phyloP scores from a whole-genome alignment of 805 yeast genomes.

The Wickerhamiella nectarea region DNA sequence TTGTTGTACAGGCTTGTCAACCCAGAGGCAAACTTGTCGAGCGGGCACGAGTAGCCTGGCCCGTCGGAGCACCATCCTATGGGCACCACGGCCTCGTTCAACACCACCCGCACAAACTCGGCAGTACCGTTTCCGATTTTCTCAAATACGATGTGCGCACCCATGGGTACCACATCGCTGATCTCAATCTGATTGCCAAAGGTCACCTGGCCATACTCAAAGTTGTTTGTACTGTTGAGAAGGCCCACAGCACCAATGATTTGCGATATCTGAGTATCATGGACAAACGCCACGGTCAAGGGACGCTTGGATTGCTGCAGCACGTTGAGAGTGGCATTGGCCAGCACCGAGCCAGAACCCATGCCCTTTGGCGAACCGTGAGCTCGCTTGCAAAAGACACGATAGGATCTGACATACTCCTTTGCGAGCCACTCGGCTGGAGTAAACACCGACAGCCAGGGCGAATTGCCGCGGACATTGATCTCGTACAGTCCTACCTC shows the following conservation, averaged over 20 bases:
- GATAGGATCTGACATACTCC: conserved; percentile 32
- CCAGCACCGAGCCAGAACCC: conserved; percentile 33
- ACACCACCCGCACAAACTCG: conserved; percentile 33
- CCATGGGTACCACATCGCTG: conserved; percentile 43
- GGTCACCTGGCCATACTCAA: conserved; percentile 33
- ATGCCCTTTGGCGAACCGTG: conserved; percentile 34
- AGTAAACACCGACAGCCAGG: conserved; percentile 33
- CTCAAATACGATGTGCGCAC: conserved; percentile 40
- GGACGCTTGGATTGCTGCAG: conserved; percentile 16
- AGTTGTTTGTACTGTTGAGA: conserved; percentile 28
- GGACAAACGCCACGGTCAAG: conserved; percentile 37
- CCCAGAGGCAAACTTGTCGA: conserved; percentile 21
- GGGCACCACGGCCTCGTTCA: conserved; percentile 45
- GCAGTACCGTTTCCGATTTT: conserved; percentile 30
- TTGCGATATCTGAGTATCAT: conserved; percentile 44
- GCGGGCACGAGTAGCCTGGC: conserved; percentile 39
- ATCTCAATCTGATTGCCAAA: conserved; percentile 36
- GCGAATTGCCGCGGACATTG: conserved; percentile 35
- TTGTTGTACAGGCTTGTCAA: conserved; percentile 5
- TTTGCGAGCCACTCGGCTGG: conserved; percentile 35
- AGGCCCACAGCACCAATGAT: conserved; percentile 38
- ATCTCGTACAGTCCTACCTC: conserved; percentile 39
- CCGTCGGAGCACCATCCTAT: conserved; percentile 36
- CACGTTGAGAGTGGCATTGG: conserved; percentile 33
- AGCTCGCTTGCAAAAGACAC: conserved; percentile 35